Evolutionary conservation across 1,284 basidiomycete species (phyloP).

Genomic region (Takashimella tepidaria): DNA sequence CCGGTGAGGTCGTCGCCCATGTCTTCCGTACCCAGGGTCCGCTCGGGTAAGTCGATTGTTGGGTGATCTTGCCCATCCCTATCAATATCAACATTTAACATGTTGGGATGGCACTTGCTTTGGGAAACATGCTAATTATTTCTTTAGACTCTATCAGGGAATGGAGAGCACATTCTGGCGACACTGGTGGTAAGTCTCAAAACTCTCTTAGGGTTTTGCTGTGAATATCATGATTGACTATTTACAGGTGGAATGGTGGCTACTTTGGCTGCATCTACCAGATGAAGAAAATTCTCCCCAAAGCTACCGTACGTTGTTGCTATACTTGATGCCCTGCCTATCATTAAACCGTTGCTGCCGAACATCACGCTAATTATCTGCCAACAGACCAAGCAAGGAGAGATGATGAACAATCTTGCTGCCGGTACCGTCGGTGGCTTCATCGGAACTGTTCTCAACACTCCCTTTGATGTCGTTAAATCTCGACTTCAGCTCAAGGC

Average conservation of each 20-base stretch:
- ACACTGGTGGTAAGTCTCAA: conserved; percentile 65
- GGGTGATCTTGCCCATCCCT: no score
- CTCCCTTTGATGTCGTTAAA: conserved; percentile 77
- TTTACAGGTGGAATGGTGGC: conserved; percentile 62
- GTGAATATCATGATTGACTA: conserved; percentile 9
- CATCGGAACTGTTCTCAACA: conserved; percentile 61
- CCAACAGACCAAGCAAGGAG: conserved; percentile 59
- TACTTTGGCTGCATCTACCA: conserved; percentile 89
- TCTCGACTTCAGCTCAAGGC: conserved; percentile 84
- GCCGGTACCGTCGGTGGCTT: conserved; percentile 88
- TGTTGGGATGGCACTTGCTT: no score
- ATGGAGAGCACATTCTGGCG: conserved; percentile 97
- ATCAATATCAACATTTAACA: no score
- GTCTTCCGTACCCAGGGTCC: conserved; percentile 71
- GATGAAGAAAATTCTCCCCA: conserved; percentile 72
- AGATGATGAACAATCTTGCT: conserved; percentile 85
- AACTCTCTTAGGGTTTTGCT: conserved; percentile 1
- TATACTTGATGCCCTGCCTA: neutral
- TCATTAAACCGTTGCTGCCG: neutral
- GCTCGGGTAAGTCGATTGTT: conserved; percentile 75
- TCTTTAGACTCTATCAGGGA: conserved; percentile 54
- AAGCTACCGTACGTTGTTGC: conserved; percentile 59
- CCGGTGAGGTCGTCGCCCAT: conserved; percentile 80
- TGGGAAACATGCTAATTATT: no score
- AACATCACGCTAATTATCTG: neutral